Conservation (phyloP, 2,329 filamentous ascomycete species). For the Fusarium subtropicale region DNA sequence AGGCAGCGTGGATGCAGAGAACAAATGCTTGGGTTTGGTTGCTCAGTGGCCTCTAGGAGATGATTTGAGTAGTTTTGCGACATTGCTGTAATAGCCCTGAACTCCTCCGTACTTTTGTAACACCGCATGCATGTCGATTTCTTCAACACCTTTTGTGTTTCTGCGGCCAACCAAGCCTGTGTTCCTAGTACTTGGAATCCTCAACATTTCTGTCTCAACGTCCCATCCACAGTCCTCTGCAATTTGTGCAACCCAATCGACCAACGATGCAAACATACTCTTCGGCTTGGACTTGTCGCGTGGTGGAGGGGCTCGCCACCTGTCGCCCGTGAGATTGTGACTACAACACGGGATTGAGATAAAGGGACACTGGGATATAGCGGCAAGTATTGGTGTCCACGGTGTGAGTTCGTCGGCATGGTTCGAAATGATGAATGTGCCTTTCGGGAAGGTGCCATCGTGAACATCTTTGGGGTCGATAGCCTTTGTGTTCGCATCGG, state of each 20-base stretch:
- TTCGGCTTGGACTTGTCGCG: conserved; percentile 61
- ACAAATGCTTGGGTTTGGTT: too few species aligned
- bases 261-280: conserved; percentile 86
- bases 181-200: conserved; percentile 94
- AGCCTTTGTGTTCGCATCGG: conserved; percentile 27
- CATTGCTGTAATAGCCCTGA: conserved; percentile 68
- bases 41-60: conserved; percentile 42
- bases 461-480: conserved; percentile 52
- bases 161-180: conserved; percentile 79
- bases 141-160: conserved; percentile 44
- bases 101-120: conserved; percentile 66
- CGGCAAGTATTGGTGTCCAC: conserved; percentile 92
- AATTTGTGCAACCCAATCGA: conserved; percentile 79
- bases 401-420: conserved; percentile 96
- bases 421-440: conserved; percentile 95
- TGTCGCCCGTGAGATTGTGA: conserved; percentile 81
- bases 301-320: conserved; percentile 74
- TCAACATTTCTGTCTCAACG: conserved; percentile 84
- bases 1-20: not conserved
- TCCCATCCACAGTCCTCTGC: conserved; percentile 78
- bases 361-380: conserved; percentile 81
- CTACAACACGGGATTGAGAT: conserved; percentile 97
- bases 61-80: conserved; percentile 69
- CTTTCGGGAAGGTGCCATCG: conserved; percentile 74
- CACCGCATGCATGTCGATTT: conserved; percentile 58